Conservation (phyloP, 2,329 filamentous ascomycete genomes). For the Whalleya microplaca region DNA sequence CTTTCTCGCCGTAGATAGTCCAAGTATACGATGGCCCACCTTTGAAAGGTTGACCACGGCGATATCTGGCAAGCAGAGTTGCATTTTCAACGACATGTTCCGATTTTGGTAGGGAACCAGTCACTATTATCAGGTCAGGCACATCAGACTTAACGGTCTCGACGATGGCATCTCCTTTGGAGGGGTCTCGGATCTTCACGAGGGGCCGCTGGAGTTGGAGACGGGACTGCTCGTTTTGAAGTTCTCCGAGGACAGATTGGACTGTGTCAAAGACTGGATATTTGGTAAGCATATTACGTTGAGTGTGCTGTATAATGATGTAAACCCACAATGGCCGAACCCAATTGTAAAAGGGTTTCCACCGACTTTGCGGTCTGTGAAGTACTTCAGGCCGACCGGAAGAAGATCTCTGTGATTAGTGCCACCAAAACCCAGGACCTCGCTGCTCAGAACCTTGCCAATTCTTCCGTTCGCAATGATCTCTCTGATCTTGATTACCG, state of each 20-base stretch:
- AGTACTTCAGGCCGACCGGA: conserved; percentile 46
- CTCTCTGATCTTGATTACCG: conserved; percentile 45
- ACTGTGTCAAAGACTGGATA: conserved; percentile 44
- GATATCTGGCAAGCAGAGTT: conserved; percentile 45
- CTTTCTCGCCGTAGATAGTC: conserved; percentile 54
- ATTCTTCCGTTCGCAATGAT: conserved; percentile 49
- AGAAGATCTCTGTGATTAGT: conserved; percentile 38
- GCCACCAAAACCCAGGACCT: conserved; percentile 44
- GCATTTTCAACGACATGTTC: conserved; percentile 35
- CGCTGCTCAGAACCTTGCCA: conserved; percentile 56
- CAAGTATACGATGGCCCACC: conserved; percentile 49
- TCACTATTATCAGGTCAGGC: conserved; percentile 15
- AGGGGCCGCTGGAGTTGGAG: conserved; percentile 49
- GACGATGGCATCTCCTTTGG: conserved; percentile 35
- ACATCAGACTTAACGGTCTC: conserved; percentile 36
- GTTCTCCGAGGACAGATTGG: conserved; percentile 48
- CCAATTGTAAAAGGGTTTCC: conserved; percentile 44
- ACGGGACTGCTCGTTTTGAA: conserved; percentile 40
- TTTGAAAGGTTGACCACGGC: conserved; percentile 50
- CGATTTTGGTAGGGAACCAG: conserved; percentile 38
- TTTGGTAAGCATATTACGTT: not conserved
- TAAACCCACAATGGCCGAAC: conserved; percentile 11
- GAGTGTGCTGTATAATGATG: not conserved
- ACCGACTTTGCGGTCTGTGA: conserved; percentile 49
- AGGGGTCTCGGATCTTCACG: conserved; percentile 40